Evolutionary conservation across 371 early-diverging fungal species (phyloP), one percentile per base, ranked within the genome.

Genomic region (Syncephalastrum monosporum): DNA sequence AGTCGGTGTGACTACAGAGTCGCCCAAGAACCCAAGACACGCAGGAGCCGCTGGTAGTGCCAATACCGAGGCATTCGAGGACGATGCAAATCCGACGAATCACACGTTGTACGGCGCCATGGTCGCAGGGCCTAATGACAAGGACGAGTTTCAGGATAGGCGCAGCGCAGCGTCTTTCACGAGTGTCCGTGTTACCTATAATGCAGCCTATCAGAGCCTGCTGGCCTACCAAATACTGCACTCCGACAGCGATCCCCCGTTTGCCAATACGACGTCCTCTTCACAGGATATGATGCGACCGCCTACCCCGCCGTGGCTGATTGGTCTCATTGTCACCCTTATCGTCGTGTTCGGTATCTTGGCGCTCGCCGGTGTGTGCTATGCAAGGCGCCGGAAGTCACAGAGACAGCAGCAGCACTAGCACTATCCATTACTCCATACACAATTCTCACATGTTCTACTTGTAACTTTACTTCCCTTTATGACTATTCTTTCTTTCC

Each of bases 21-120:
- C 85, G 0, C 82, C 83, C 19, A 52, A 61, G 23, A 82, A 84
- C 45, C 83, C 83, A 8, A 81, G 81, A 54, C 82, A 82, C 56
- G 81, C 82, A 8, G 73, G 75, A 17, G 83, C 83, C 3, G 75
- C 81, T 12, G 85, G 82, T 5, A 83, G 83, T 19, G 68, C 59
- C 8, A 64, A 71, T 50, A 48, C 69, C 3, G 38, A 33, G 6
- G 38, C 38, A 10, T 33, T 33, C 38, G 38, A 33, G 38, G 8
- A 33, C 10, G 38, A 33, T 33, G 38, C 38, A 33, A 54, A 48
- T 33, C 68, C 68, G 16, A 68, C 76, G 12, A 66, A 82, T 43
- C 59, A 74, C 53, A 62, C 68, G 0, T 64, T 84, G 13, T 82
- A 82, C 59, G 85, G 85, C 19, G 78, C 78, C 1, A 56, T 82